Evolutionary conservation across 1,139 yeast genomes (phyloP).

Genomic region (Petasospora rhodanensis): DNA sequence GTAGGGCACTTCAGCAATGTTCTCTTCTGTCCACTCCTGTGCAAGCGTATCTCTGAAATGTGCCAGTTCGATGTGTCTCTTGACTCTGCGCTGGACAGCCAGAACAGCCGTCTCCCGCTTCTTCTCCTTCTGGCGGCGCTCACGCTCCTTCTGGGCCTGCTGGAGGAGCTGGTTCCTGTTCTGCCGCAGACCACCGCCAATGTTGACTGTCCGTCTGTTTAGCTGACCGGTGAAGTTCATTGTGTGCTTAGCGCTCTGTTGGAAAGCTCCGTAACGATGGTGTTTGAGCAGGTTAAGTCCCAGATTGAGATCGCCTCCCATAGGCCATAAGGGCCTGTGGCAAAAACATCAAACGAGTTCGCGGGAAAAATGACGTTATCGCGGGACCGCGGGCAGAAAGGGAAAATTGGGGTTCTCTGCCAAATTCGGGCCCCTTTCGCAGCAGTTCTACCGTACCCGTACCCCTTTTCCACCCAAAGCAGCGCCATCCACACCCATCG

Average conservation of each 20-base stretch:
- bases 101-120: slow-evolving; percentile 45
- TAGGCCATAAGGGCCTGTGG: too few relatives aligned
- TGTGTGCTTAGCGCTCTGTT: slow-evolving; percentile 18
- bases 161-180: slow-evolving; percentile 43
- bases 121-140: slow-evolving; percentile 55
- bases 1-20: background rate
- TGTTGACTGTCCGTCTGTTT: slow-evolving; percentile 62
- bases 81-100: slow-evolving; percentile 32
- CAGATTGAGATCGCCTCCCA: too few relatives aligned
- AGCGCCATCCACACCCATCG: too few relatives aligned
- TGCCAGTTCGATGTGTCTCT: too few relatives aligned
- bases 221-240: slow-evolving; percentile 63
- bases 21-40: slow-evolving; percentile 4
- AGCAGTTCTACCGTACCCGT: too few relatives aligned
- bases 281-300: too few relatives aligned
- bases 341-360: too few relatives aligned
- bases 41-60: slow-evolving; percentile 2
- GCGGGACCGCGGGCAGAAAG: too few relatives aligned
- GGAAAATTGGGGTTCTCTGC: too few relatives aligned
- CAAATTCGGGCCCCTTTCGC: too few relatives aligned
- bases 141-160: slow-evolving; percentile 62
- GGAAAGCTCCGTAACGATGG: background rate
- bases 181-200: slow-evolving; percentile 57
- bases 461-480: too few relatives aligned
- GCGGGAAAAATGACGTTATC: too few relatives aligned